Base-by-base conservation (phyloP, 164 flowering plant genomes). In the Kalanchoe fedtschenkoi region DNA sequence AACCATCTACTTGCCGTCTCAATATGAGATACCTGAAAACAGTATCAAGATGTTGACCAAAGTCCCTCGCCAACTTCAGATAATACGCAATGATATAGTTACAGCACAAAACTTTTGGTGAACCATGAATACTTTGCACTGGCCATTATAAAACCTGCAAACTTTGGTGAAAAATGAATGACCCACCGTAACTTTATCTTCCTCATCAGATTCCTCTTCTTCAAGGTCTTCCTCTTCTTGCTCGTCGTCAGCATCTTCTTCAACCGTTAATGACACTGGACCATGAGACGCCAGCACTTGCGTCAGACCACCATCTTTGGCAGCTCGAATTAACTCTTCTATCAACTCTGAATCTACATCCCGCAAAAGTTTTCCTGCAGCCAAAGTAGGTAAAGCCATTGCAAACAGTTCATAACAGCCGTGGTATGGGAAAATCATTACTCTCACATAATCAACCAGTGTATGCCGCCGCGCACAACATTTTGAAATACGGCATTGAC, bases 291-390 rank as follows among this genome's bases (percentile, higher is more conserved):
- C 68, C 69, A 74, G 79, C 61, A 91, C 70, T 65, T 57, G 80
- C 55, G 60, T 62, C 1, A 68, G 68, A 67, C 89, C 95, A 42
- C 95, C 91, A 60, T 77, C 88, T 78, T 83, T 89, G 15, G 84
- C 70, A 21, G 95, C 91, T 69, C 76, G 80, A 64, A 91, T 85
- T 61, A 91, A 74, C 33, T 77, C 73, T 74, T 85, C 89, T 89
- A 92, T 82, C 70, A 88, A 66, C 39, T 80, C 85, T 43, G 89
- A 86, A 42, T 89, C 71, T 21, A 62, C 96, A 17, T 79, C 74
- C 53, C 95, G 73, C 15, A 89, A 68, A 62, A 89, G 65, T 75
- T 80, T 86, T 61, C 96, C 96, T 89, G 74, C 56, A 51, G 32
- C 1, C 32, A n/a, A 11, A 51, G 13, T 47, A 14, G 10, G 14